Conservation (phyloP, 352 stramenopile genomes). For the Phytophthora nicotianae region DNA sequence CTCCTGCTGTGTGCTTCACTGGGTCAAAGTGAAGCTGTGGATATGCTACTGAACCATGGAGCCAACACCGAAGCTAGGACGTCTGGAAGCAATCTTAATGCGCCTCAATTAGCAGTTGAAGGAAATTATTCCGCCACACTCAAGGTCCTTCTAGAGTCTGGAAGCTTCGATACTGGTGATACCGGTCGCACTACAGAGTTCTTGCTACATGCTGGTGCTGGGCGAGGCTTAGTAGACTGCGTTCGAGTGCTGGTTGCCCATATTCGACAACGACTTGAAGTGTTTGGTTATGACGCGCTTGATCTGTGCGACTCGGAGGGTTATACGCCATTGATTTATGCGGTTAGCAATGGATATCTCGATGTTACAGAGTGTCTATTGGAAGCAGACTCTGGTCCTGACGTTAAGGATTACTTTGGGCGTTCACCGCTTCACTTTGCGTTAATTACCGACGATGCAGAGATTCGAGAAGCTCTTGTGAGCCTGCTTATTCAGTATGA, state of each 20-base stretch:
- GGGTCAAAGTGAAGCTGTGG: constrained; percentile 62
- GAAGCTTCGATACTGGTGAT: constrained; percentile 49
- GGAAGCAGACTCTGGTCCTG: constrained; percentile 51
- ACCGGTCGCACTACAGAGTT: constrained; percentile 48
- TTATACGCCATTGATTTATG: constrained; percentile 85
- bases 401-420: constrained; percentile 71
- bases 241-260: constrained; percentile 54
- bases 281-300: constrained; percentile 41
- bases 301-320: constrained; percentile 70
- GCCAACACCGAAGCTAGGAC: constrained; percentile 60
- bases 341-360: constrained; percentile 57
- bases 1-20: constrained; percentile 62
- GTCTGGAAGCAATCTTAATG: constrained; percentile 43
- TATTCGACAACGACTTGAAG: constrained; percentile 38
- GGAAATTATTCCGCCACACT: constrained; percentile 60
- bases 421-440: constrained; percentile 76
- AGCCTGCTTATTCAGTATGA: constrained; percentile 69
- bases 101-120: constrained; percentile 59
- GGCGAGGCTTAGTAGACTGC: constrained; percentile 60
- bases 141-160: constrained; percentile 52
- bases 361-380: constrained; percentile 63
- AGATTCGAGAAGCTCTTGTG: constrained; percentile 41
- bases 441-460: constrained; percentile 32
- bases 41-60: constrained; percentile 73
- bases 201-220: constrained; percentile 69